These are phyloP conservation scores for Kondoa malvinella DNA, from an alignment of 768 basidiomycete genomes.

Conservation along the genomic window DNA sequence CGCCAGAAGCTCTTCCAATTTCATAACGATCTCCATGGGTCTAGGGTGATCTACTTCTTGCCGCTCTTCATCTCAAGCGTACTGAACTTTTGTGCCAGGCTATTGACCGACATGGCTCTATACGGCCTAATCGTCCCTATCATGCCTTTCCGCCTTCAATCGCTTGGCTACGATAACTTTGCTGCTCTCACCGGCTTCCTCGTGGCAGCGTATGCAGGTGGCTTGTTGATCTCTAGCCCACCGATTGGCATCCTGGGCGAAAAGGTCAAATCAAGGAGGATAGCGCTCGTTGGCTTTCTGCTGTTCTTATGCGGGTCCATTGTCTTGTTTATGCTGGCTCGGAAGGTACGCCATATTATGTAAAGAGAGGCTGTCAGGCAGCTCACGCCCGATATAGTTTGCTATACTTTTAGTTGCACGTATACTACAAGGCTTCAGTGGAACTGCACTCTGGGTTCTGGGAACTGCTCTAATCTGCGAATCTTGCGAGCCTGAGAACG, in stretches of 20 bases:
- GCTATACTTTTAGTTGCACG: slow-evolving; percentile 16
- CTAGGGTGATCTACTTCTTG: too few species aligned
- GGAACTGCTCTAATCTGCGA: slow-evolving; percentile 9
- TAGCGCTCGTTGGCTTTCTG: slow-evolving; percentile 17
- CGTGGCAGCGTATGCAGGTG: slow-evolving; percentile 23
- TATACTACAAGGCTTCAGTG: slow-evolving; percentile 20
- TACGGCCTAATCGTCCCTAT: slow-evolving; percentile 22
- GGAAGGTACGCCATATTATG: slow-evolving; percentile 15
- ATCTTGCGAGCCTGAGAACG: not conserved
- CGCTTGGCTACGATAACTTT: slow-evolving; percentile 22
- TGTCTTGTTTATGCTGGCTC: slow-evolving; percentile 24
- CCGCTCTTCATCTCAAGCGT: too few species aligned
- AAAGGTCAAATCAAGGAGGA: slow-evolving; percentile 15
- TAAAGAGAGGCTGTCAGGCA: slow-evolving; percentile 20
- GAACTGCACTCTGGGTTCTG: slow-evolving; percentile 20
- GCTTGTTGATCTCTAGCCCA: slow-evolving; percentile 21
- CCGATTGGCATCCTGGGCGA: slow-evolving; percentile 19
- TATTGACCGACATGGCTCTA: slow-evolving; percentile 6
- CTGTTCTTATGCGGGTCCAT: slow-evolving; percentile 25
- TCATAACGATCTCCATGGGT: not conserved
- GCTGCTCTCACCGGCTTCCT: slow-evolving; percentile 24
- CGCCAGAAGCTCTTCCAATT: not conserved
- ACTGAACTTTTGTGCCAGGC: too few species aligned
- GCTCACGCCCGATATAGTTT: not conserved
- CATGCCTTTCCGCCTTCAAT: slow-evolving; percentile 23